Evolutionary conservation across 345 rosid genomes (phyloP).

Genomic region (Arabis alpina): DNA sequence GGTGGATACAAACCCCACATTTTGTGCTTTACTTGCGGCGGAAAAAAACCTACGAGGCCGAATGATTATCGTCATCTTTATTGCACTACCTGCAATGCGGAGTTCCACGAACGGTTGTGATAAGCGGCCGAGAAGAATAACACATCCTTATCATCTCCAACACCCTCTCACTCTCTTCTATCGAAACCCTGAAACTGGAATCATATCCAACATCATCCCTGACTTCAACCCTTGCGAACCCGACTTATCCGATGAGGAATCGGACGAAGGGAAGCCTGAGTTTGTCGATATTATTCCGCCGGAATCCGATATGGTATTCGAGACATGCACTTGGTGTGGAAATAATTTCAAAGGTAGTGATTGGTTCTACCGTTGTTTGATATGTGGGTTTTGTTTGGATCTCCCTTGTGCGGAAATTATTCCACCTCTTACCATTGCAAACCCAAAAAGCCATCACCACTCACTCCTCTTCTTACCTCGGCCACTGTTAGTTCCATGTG

Average conservation of each 20-base stretch:
- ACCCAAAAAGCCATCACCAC: slow-evolving; percentile 20
- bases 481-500: slow-evolving; percentile 19
- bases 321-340: slow-evolving; percentile 11
- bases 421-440: slow-evolving; percentile 12
- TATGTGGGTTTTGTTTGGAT: slow-evolving; percentile 21
- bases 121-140: background rate
- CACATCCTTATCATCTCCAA: slow-evolving; percentile 24
- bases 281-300: too few relatives aligned
- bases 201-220: background rate
- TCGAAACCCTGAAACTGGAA: background rate
- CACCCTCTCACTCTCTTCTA: slow-evolving; percentile 1
- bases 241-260: too few relatives aligned
- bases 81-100: background rate
- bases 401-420: background rate
- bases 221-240: too few relatives aligned
- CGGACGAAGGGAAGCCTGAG: too few relatives aligned
- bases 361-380: background rate
- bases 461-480: slow-evolving; percentile 9
- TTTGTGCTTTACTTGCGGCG: background rate
- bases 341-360: background rate
- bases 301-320: background rate
- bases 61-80: too few relatives aligned
- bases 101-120: background rate
- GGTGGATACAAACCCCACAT: too few relatives aligned
- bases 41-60: background rate